These are phyloP conservation scores for Myxozyma nipponensis DNA, from an alignment of 805 yeast genomes.

Conservation along the genomic window DNA sequence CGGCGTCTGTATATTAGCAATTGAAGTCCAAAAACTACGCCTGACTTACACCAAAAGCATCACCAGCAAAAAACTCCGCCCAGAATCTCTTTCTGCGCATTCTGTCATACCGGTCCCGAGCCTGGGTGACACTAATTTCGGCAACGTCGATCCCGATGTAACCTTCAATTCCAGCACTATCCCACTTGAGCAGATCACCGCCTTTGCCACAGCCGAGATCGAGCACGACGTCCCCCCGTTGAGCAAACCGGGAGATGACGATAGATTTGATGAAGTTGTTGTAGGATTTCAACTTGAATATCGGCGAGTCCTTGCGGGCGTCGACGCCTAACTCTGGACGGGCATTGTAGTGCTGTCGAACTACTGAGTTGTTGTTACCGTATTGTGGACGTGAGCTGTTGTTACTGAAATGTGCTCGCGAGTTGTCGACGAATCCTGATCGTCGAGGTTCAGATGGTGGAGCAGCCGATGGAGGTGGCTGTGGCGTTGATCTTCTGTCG, in stretches of 20 bases:
- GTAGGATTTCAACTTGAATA: constrained; percentile 79
- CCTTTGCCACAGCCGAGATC: constrained; percentile 98
- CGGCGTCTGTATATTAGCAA: constrained; percentile 13
- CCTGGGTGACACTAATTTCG: constrained; percentile 81
- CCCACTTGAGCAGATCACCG: constrained; percentile 92
- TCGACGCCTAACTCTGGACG: constrained; percentile 63
- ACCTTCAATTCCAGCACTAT: constrained; percentile 64
- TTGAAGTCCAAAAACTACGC: constrained; percentile 34
- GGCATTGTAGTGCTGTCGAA: constrained; percentile 80
- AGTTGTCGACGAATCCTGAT: too few species aligned
- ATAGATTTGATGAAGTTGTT: constrained; percentile 90
- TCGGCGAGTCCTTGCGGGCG: constrained; percentile 71
- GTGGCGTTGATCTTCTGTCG: background rate
- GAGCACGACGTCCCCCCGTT: constrained; percentile 54
- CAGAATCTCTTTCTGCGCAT: constrained; percentile 54
- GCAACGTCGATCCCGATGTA: constrained; percentile 91
- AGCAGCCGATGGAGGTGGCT: background rate
- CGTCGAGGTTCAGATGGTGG: background rate
- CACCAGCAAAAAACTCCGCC: constrained; percentile 86
- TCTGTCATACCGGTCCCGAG: constrained; percentile 67
- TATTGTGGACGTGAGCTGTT: constrained; percentile 8
- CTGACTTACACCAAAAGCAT: constrained; percentile 60
- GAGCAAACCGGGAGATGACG: constrained; percentile 65
- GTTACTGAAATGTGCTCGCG: constrained; percentile 1
- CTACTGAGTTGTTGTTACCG: constrained; percentile 65